phyloP scores from a whole-genome alignment of 2,329 filamentous ascomycete species.

The Coniochaeta sp. region DNA sequence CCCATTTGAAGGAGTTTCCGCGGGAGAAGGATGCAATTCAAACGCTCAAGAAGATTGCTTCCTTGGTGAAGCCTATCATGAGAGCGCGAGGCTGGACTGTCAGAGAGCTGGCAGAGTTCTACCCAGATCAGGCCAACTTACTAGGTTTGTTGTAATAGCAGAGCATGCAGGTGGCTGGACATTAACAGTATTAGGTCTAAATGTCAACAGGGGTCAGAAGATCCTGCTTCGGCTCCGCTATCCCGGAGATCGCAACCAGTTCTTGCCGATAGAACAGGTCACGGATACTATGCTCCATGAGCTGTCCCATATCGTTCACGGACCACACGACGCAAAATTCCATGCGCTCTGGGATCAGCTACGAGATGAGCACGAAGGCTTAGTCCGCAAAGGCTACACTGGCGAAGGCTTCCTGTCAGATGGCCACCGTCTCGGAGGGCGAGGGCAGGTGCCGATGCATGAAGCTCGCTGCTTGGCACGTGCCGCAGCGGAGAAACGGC shows the following conservation, averaged over 20 bases:
- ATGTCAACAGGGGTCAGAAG: constrained; percentile 66
- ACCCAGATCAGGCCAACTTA: constrained; percentile 65
- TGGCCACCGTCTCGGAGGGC: constrained; percentile 66
- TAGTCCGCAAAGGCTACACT: constrained; percentile 76
- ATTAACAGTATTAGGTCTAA: constrained; percentile 47
- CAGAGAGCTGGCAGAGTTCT: constrained; percentile 74
- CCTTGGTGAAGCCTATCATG: constrained; percentile 93
- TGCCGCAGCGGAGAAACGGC: constrained; percentile 64
- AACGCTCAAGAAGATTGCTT: constrained; percentile 72
- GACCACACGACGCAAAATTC: constrained; percentile 76
- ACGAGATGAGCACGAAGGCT: constrained; percentile 72
- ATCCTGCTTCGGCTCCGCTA: constrained; percentile 81
- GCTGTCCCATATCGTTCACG: constrained; percentile 78
- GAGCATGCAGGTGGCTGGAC: no score
- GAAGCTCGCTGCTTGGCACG: constrained; percentile 72
- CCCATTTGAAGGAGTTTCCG: constrained; percentile 38
- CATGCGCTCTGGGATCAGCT: constrained; percentile 84
- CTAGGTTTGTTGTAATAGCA: constrained; percentile 44
- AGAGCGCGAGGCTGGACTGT: constrained; percentile 77
- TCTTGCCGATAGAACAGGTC: constrained; percentile 71
- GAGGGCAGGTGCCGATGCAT: constrained; percentile 50
- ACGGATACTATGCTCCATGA: constrained; percentile 93
- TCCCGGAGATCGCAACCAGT: constrained; percentile 64
- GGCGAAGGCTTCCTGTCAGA: constrained; percentile 80
- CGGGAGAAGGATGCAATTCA: constrained; percentile 43